Evolutionary conservation across 1,284 basidiomycete genomes (phyloP).

Genomic region (Ganoderma lingzhi): DNA sequence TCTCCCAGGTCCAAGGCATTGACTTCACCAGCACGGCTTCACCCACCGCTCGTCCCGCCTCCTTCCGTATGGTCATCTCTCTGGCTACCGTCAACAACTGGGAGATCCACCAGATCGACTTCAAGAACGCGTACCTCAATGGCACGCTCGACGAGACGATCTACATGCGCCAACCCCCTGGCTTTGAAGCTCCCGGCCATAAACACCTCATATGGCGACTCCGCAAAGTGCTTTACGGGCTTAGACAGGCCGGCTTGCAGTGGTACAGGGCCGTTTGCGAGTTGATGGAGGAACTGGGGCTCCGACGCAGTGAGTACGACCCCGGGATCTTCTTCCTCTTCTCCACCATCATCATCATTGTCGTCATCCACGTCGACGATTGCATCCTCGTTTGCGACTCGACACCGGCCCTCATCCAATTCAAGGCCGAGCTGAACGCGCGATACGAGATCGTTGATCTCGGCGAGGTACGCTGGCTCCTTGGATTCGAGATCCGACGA

Average conservation of each 20-base stretch:
- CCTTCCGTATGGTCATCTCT: conserved; percentile 39
- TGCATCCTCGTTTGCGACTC: too few relatives aligned
- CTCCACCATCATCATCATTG: too few relatives aligned
- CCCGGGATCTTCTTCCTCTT: too few relatives aligned
- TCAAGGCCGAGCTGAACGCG: too few relatives aligned
- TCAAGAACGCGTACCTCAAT: conserved; percentile 49
- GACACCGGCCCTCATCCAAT: too few relatives aligned
- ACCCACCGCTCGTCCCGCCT: conserved; percentile 40
- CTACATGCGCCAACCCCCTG: conserved; percentile 36
- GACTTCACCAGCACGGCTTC: conserved; percentile 49
- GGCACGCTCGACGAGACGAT: conserved; percentile 36
- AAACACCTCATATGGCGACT: conserved; percentile 26
- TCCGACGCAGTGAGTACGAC: too few relatives aligned
- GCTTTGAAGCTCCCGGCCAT: conserved; percentile 36
- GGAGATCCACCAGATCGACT: conserved; percentile 42
- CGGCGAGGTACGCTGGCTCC: conserved; percentile 30
- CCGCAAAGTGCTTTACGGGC: conserved; percentile 37
- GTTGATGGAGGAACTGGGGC: too few relatives aligned
- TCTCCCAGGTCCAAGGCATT: conserved; percentile 47
- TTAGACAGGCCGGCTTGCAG: conserved; percentile 40
- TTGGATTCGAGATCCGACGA: conserved; percentile 39
- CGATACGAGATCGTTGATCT: conserved; percentile 34
- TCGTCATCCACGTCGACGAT: too few relatives aligned
- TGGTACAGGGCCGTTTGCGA: conserved; percentile 33
- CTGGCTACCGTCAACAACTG: conserved; percentile 40